phyloP scores from a whole-genome alignment of 169 alveolate genomes.

The Plasmodium inui region DNA sequence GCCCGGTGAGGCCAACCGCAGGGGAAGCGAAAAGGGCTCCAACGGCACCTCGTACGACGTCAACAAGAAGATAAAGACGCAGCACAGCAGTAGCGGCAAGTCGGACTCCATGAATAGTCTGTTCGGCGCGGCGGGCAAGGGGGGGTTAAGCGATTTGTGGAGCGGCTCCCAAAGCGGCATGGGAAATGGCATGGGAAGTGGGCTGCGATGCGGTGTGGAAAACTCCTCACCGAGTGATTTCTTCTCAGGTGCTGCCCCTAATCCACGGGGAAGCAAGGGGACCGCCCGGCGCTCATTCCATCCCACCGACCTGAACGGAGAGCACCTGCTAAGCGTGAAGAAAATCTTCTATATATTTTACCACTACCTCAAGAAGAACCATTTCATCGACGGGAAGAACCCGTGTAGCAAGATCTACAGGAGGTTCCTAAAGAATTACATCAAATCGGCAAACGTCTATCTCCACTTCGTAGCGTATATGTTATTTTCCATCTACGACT shows the following conservation, averaged over 20 bases:
- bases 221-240: neutral
- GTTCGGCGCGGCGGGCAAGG: neutral
- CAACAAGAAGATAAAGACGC: constrained; percentile 28
- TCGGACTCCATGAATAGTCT: constrained; percentile 4
- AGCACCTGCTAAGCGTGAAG: constrained; percentile 17
- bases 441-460: constrained; percentile 58
- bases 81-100: constrained; percentile 19
- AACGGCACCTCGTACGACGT: neutral
- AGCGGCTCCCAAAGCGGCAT: neutral
- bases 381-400: constrained; percentile 22
- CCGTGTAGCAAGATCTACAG: constrained; percentile 26
- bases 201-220: neutral
- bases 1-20: neutral
- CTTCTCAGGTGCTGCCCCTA: neutral
- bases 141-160: neutral
- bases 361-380: constrained; percentile 18
- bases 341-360: constrained; percentile 38
- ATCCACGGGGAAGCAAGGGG: neutral
- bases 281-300: neutral
- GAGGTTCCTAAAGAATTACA: constrained; percentile 34
- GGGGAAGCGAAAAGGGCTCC: neutral
- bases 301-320: neutral
- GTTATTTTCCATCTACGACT: constrained; percentile 53
- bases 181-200: too few species aligned
- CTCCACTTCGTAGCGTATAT: constrained; percentile 50